Base-by-base conservation (phyloP, 768 basidiomycete genomes). In the Ephemerocybe angulata region DNA sequence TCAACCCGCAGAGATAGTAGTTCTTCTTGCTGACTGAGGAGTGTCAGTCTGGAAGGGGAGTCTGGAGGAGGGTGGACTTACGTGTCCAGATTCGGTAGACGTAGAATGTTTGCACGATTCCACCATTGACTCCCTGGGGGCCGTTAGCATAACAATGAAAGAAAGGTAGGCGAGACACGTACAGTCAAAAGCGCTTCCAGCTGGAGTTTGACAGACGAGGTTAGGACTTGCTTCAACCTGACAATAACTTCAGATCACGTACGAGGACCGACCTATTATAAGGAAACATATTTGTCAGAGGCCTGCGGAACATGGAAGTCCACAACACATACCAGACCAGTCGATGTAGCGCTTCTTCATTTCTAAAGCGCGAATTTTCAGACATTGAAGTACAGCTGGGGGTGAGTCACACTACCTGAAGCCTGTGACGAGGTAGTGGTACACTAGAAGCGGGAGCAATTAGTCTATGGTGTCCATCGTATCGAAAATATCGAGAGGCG, bases 51-150 rank as follows among this genome's bases (percentile, higher is more conserved):
- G 24, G n/a, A 46, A 3, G 27, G 40, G 28, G 6, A 17, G 24
- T 15, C 1, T 11, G 25, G n/a, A 21, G 29, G 25, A n/a, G 0
- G n/a, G 4, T 12, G 35, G 15, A 67, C 76, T 60, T 49, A 77
- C 78, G 60, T 46, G 66, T 72, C 70, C 76, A 84, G 3, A 84
- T 69, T 1, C 82, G 78, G 58, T 73, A 65, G 0, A 72, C 62
- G 55, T 83, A 72, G 66, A 83, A 84, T 35, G 70, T 73, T 67
- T 85, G 84, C 5, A 84, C 82, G 21, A 82, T 64, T 38, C 74
- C 67, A 4, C 75, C 78, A 12, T 78, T 82, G 19, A 81, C 59
- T 3, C 77, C 81, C 77, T 83, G n/a, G n/a, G n/a, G n/a, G n/a
- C n/a, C n/a, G n/a, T n/a, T n/a, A n/a, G n/a, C n/a, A 63, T 31